Evolutionary conservation across 805 yeast species (phyloP).

Genomic region (Saccharomycopsis capsularis): DNA sequence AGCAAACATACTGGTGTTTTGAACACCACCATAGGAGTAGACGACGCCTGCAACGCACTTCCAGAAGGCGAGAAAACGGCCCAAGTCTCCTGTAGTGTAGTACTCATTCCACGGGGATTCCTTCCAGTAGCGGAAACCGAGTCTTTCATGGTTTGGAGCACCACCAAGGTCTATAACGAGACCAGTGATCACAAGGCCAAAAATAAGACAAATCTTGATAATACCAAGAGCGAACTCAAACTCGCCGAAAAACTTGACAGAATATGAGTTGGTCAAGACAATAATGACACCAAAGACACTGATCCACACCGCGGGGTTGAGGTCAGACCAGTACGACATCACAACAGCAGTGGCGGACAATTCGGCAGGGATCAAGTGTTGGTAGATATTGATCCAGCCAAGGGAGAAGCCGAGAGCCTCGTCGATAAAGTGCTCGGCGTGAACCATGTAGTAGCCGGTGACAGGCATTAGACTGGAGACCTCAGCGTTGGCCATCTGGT

Average conservation of each 20-base stretch:
- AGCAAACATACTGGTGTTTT: slow-evolving; percentile 26
- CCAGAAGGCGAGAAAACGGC: slow-evolving; percentile 59
- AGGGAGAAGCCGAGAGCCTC: background rate
- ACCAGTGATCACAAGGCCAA: slow-evolving; percentile 39
- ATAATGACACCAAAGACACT: slow-evolving; percentile 44
- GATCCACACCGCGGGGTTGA: slow-evolving; percentile 57
- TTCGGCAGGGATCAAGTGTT: slow-evolving; percentile 39
- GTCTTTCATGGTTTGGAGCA: slow-evolving; percentile 41
- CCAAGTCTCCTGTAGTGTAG: slow-evolving; percentile 46
- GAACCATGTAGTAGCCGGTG: background rate
- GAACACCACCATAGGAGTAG: slow-evolving; percentile 43
- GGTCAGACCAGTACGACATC: slow-evolving; percentile 50
- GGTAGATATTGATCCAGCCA: background rate
- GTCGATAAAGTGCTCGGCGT: background rate
- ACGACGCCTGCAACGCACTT: slow-evolving; percentile 58
- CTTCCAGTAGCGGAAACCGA: slow-evolving; percentile 65
- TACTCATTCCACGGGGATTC: slow-evolving; percentile 30
- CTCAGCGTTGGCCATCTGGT: background rate
- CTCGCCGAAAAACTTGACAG: slow-evolving; percentile 44
- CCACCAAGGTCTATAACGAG: slow-evolving; percentile 41
- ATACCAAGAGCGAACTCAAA: slow-evolving; percentile 35
- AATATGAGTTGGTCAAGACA: slow-evolving; percentile 41
- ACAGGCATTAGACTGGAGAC: background rate
- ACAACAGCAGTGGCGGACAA: slow-evolving; percentile 60
- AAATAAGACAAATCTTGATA: slow-evolving; percentile 39